Evolutionary conservation across 345 rosid species (phyloP).

Genomic region (Populus deltoides): DNA sequence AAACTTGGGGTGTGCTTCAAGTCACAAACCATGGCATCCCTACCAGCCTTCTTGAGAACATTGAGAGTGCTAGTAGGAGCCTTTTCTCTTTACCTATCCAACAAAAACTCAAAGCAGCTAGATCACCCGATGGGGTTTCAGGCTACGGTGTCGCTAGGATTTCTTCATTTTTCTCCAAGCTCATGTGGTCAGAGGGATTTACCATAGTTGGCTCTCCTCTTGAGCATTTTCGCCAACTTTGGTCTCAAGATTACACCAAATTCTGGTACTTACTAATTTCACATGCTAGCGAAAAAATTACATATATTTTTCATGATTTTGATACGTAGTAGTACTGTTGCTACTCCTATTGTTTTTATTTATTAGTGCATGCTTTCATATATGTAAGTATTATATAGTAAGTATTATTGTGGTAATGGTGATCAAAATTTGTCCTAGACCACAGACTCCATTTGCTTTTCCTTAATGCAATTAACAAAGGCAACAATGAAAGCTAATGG

Average conservation of each 20-base stretch:
- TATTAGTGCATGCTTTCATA: neutral
- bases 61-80: slow-evolving; percentile 39
- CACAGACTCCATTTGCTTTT: slow-evolving; percentile 23
- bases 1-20: slow-evolving; percentile 77
- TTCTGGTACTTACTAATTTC: slow-evolving; percentile 49
- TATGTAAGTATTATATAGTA: no score
- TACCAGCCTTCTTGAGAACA: slow-evolving; percentile 36
- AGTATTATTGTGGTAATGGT: neutral
- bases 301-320: no score
- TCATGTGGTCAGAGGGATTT: slow-evolving; percentile 98
- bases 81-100: slow-evolving; percentile 63
- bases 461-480: slow-evolving; percentile 35
- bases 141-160: slow-evolving; percentile 86
- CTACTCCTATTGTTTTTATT: neutral
- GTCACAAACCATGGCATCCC: slow-evolving; percentile 74
- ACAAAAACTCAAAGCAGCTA: slow-evolving; percentile 65
- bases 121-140: slow-evolving; percentile 62
- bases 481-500: slow-evolving; percentile 42
- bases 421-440: slow-evolving; percentile 3
- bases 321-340: no score
- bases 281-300: slow-evolving; percentile 22
- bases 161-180: slow-evolving; percentile 72
- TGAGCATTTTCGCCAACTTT: slow-evolving; percentile 71
- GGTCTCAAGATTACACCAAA: slow-evolving; percentile 62
- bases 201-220: slow-evolving; percentile 71